Base-by-base conservation (phyloP, 768 basidiomycete genomes). In the Xerocomellus dryophilus region DNA sequence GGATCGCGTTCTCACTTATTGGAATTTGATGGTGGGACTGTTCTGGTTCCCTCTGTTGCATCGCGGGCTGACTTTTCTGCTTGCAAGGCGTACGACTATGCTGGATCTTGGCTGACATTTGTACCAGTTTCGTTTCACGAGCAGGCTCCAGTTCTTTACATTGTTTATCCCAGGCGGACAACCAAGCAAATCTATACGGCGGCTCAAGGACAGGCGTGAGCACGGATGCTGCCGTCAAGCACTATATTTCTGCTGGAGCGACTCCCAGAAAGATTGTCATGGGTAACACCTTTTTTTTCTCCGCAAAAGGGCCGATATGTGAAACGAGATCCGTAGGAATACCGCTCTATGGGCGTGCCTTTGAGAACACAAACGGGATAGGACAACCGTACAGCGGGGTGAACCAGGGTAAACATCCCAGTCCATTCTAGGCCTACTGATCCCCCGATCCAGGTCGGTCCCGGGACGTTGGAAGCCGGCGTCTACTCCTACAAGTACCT, bases 271-370 rank as follows among this genome's bases (percentile, higher is more conserved):
- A 91, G 72, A 80, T 92, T 38, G 80, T 78, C 36, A 72, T 92
- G 66, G 90, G 85, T 81, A 60, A 46, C 64, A 41, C 3, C 17
- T 14, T 36, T 14, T 18, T 27, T 9, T 36, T 12, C 44, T 34
- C 35, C 40, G 1, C 23, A n/a, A 47, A 32, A 27, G 27, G 15
- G 15, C 7, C 4, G 1, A 18, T 1, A 7, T 38, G 32, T 42
- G 15, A 44, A 43, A 23, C 4, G 20, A 17, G n/a, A 18, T 42
- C 9, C n/a, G 17, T 18, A 53, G 84, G 89, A 48, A 85, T 92
- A 66, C 91, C 91, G 4, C 74, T 91, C 4, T 93, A 92, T 61
- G 90, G 90, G 0, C 83, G 84, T 61, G 83, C 85, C 2, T 93
- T 92, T 63, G 84, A 88, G 63, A 72, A 80, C 31, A 92, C 90